Conservation (phyloP, 2,329 filamentous ascomycete genomes). For the Myriosclerotinia duriaeana region DNA sequence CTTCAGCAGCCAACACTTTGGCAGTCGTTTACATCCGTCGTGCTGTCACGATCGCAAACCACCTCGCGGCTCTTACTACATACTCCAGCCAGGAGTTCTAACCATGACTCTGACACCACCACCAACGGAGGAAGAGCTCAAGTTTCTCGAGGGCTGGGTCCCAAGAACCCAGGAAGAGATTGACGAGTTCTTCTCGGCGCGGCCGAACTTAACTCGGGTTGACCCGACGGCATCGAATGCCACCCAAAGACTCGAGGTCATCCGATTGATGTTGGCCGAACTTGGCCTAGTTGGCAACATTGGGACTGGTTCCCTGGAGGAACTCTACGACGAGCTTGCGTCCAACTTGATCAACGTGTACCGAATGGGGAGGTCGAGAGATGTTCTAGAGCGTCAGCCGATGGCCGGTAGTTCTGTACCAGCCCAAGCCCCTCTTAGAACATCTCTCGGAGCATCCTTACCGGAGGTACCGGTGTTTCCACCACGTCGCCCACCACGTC, state of each 20-base stretch:
- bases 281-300: not conserved
- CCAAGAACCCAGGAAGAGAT: not conserved
- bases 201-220: not conserved
- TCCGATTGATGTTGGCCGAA: not conserved
- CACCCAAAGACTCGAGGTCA: not conserved
- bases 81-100: not conserved
- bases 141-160: not conserved
- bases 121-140: not conserved
- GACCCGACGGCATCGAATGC: too few relatives aligned
- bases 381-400: too few relatives aligned
- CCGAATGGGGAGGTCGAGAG: not conserved
- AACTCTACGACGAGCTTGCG: not conserved
- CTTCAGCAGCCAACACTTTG: too few relatives aligned
- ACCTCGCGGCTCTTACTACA: not conserved
- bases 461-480: too few relatives aligned
- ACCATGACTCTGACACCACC: not conserved
- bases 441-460: too few relatives aligned
- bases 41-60: too few relatives aligned
- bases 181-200: not conserved
- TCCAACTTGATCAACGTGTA: too few relatives aligned
- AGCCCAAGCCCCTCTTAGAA: too few relatives aligned
- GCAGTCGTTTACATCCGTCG: too few relatives aligned
- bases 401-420: too few relatives aligned
- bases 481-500: too few relatives aligned
- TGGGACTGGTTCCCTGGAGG: not conserved